A percentile compares a stretch with the other conserved stretches of the same genome.
phyloP scores from a whole-genome alignment of 768 basidiomycete genomes.

The Sarcodon sp. region DNA sequence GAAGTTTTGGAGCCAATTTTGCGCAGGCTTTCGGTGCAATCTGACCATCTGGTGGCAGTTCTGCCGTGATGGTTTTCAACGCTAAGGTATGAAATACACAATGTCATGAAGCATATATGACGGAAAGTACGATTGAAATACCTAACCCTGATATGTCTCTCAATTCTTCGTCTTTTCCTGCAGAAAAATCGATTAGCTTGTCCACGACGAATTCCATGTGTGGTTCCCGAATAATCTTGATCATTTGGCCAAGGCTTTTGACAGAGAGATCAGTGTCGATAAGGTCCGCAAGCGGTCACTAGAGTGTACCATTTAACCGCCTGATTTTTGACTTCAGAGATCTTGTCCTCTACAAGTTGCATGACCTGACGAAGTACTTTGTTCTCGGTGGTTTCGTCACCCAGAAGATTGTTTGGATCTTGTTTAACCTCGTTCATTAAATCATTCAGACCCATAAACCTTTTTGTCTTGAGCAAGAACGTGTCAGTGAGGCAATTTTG shows the following conservation, averaged over 20 bases:
- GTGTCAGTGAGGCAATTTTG: constrained; percentile 7
- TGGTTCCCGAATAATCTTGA: constrained; percentile 74
- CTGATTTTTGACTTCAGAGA: constrained; percentile 97
- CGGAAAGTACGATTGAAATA: constrained; percentile 17
- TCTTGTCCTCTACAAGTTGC: constrained; percentile 82
- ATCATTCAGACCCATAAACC: constrained; percentile 96
- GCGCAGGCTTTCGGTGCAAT: constrained; percentile 71
- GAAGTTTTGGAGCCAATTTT: constrained; percentile 74
- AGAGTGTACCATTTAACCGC: constrained; percentile 80
- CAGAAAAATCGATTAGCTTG: constrained; percentile 76
- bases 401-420: constrained; percentile 60
- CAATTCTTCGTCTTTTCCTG: constrained; percentile 82
- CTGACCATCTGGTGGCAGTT: constrained; percentile 73
- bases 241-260: constrained; percentile 72
- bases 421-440: constrained; percentile 79
- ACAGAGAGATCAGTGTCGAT: neutral
- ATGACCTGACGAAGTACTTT: constrained; percentile 80
- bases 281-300: neutral
- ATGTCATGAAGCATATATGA: neutral
- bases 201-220: constrained; percentile 85
- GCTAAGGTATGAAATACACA: constrained; percentile 29
- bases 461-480: constrained; percentile 18
- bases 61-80: constrained; percentile 88
- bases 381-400: constrained; percentile 79
- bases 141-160: constrained; percentile 92